Percentiles rank a stretch among this genome's conserved stretches.
phyloP scores from a whole-genome alignment of 1,139 yeast genomes.

The Pneumocystis oryctolagi region DNA sequence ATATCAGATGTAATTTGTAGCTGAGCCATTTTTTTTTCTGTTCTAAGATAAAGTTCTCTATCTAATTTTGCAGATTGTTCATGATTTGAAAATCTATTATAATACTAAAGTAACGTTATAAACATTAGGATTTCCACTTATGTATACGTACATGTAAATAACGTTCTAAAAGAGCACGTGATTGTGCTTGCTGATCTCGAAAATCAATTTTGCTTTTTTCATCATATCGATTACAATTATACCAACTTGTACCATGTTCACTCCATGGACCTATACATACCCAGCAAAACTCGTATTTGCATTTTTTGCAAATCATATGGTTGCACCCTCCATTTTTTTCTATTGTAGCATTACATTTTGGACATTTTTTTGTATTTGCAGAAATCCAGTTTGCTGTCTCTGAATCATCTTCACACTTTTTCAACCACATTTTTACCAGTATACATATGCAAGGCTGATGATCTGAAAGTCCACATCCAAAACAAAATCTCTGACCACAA shows the following conservation, averaged over 20 bases:
- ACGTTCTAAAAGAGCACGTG: slow-evolving; percentile 36
- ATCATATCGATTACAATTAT: slow-evolving; percentile 51
- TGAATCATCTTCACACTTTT: slow-evolving; percentile 71
- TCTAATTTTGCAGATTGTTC: slow-evolving; percentile 68
- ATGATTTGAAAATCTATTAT: slow-evolving; percentile 61
- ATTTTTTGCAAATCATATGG: slow-evolving; percentile 80
- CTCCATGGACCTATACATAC: slow-evolving; percentile 69
- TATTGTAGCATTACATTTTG: slow-evolving; percentile 33
- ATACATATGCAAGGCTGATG: slow-evolving; percentile 77
- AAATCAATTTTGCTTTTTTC: slow-evolving; percentile 28
- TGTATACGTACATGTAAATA: slow-evolving; percentile 37
- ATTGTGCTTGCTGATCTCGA: slow-evolving; percentile 26
- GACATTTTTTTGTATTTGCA: slow-evolving; percentile 73
- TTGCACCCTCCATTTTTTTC: slow-evolving; percentile 35
- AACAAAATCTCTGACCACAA: slow-evolving; percentile 62
- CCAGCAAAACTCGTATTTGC: slow-evolving; percentile 83
- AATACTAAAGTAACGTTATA: slow-evolving; percentile 28
- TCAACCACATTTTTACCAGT: slow-evolving; percentile 56
- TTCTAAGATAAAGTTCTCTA: slow-evolving; percentile 42
- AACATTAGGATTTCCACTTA: not conserved
- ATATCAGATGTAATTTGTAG: slow-evolving; percentile 50
- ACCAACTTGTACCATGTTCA: slow-evolving; percentile 50
- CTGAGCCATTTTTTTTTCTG: slow-evolving; percentile 49
- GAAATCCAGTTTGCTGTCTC: slow-evolving; percentile 82
- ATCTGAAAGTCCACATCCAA: slow-evolving; percentile 48